A percentile compares a stretch with the other conserved stretches of the same genome.
Conservation (phyloP, 805 yeast species). For the Zygoascus tannicola region DNA sequence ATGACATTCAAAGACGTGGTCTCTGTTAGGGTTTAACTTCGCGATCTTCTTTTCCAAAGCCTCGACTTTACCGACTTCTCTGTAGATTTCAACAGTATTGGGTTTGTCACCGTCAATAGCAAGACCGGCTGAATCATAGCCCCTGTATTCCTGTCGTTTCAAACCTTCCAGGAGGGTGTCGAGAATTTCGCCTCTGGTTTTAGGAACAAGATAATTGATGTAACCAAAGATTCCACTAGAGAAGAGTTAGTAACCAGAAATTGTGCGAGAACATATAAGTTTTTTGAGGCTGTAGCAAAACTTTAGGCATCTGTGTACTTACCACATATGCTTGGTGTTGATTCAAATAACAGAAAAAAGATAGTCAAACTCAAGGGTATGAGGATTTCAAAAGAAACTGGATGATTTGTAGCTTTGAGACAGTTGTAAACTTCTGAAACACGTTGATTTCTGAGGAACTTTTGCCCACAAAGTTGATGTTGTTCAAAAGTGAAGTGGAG, state of each 20-base stretch:
- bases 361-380: background rate
- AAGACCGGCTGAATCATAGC: slow-evolving; percentile 95
- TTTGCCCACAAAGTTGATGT: no score
- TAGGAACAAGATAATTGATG: slow-evolving; percentile 88
- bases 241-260: background rate
- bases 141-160: slow-evolving; percentile 89
- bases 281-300: background rate
- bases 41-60: slow-evolving; percentile 56
- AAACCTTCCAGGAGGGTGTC: slow-evolving; percentile 70
- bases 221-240: slow-evolving; percentile 94
- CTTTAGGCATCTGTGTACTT: background rate
- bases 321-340: background rate
- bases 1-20: slow-evolving; percentile 65
- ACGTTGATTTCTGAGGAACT: no score
- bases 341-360: background rate
- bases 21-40: slow-evolving; percentile 38
- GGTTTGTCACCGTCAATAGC: slow-evolving; percentile 86
- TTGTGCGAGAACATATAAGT: background rate
- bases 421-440: no score
- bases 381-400: no score
- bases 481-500: no score
- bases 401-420: no score
- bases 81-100: slow-evolving; percentile 62
- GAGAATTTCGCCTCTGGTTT: slow-evolving; percentile 84
- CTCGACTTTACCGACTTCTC: slow-evolving; percentile 86